Evolutionary conservation across 140 eudicot species (phyloP).

Genomic region (Stevia rebaudiana): DNA sequence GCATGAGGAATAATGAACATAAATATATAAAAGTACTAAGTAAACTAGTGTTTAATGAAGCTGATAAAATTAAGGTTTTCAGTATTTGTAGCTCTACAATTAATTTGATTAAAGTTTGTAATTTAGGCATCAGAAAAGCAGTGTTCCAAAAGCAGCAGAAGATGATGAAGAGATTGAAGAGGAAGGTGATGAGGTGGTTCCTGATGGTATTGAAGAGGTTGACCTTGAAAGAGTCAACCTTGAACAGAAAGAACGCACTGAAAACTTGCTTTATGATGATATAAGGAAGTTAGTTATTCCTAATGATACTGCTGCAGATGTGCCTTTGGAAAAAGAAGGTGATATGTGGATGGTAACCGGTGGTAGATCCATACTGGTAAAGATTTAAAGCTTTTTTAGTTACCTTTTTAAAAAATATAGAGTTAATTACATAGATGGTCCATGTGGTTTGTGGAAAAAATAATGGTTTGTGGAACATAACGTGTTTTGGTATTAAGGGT

Average conservation of each 20-base stretch:
- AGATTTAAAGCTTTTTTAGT: constrained; percentile 10
- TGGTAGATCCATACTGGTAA: constrained; percentile 61
- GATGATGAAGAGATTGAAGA: constrained; percentile 91
- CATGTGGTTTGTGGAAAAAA: no score
- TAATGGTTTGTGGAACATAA: no score
- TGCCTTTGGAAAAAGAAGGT: constrained; percentile 45
- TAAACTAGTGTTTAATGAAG: not conserved
- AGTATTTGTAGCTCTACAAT: not conserved
- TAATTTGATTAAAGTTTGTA: constrained; percentile 19
- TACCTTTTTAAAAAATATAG: not conserved
- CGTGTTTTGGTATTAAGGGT: no score
- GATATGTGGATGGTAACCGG: constrained; percentile 64
- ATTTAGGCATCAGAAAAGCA: constrained; percentile 67
- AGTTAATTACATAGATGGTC: no score
- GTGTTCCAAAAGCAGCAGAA: constrained; percentile 57
- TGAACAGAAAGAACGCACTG: constrained; percentile 73
- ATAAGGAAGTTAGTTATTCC: constrained; percentile 55
- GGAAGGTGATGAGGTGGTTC: constrained; percentile 87
- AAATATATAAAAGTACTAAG: not conserved
- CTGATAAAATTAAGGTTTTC: not conserved
- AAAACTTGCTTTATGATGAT: constrained; percentile 67
- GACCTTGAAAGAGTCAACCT: constrained; percentile 74
- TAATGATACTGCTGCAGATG: constrained; percentile 47
- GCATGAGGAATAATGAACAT: not conserved
- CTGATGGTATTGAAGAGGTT: constrained; percentile 89